Conservation (phyloP, 768 basidiomycete species). For the Pleurotus cornucopiae region DNA sequence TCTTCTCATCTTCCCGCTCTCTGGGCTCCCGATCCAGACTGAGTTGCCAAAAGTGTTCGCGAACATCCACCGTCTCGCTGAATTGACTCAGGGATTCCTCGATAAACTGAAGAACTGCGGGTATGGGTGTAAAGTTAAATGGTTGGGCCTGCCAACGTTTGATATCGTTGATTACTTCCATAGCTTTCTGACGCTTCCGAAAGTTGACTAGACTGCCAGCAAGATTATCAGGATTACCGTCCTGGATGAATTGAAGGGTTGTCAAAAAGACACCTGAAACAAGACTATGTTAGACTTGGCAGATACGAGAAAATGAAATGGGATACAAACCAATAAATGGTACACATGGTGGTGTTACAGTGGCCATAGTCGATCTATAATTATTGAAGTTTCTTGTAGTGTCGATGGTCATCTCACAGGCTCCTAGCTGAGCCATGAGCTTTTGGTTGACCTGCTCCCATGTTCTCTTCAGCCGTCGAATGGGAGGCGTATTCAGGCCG, state of each 20-base stretch:
- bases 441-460: conserved; percentile 86
- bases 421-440: conserved; percentile 65
- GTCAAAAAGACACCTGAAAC: conserved; percentile 87
- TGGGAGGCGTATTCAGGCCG: conserved; percentile 90
- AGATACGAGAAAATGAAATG: too few relatives aligned
- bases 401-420: conserved; percentile 87
- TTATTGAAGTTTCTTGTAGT: conserved; percentile 93
- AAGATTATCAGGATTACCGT: conserved; percentile 86
- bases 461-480: conserved; percentile 87
- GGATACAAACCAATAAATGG: conserved; percentile 82
- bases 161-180: conserved; percentile 96
- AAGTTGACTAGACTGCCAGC: conserved; percentile 86
- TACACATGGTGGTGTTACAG: conserved; percentile 87
- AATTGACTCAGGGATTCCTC: conserved; percentile 74
- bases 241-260: conserved; percentile 96
- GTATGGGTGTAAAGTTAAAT: conserved; percentile 77
- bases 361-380: conserved; percentile 80
- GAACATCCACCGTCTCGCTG: conserved; percentile 61
- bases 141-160: conserved; percentile 92
- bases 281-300: background rate
- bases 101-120: conserved; percentile 67
- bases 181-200: conserved; percentile 89
- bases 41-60: conserved; percentile 79
- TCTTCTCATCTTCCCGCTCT: conserved; percentile 95
- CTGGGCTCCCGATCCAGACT: conserved; percentile 88